Percentiles rank a stretch among this genome's conserved stretches.
These are phyloP conservation scores for Asterochloris sp. DNA, from an alignment of 139 green algal species.

Conservation along the genomic window DNA sequence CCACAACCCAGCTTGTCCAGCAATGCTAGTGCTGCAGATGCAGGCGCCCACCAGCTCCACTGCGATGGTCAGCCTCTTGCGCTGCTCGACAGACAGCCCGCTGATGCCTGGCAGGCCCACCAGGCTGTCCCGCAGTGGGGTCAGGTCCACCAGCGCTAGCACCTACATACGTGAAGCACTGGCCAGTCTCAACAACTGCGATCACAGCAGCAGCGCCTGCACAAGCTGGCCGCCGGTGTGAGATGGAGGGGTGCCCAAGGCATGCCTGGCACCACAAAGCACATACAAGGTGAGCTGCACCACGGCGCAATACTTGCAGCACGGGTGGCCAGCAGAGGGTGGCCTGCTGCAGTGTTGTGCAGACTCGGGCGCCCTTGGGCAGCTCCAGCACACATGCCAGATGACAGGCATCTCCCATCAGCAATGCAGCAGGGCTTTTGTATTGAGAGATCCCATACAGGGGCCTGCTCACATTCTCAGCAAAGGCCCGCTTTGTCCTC, in stretches of 20 bases:
- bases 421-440: no score
- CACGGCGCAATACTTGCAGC: no score
- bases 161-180: slow-evolving; percentile 34
- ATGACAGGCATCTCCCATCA: no score
- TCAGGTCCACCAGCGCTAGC: slow-evolving; percentile 58
- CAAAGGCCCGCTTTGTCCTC: slow-evolving; percentile 19
- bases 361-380: no score
- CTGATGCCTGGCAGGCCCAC: slow-evolving; percentile 39
- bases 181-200: background rate
- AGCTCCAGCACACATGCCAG: no score
- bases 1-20: no score
- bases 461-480: slow-evolving; percentile 27
- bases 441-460: no score
- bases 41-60: slow-evolving; percentile 62
- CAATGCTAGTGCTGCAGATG: no score
- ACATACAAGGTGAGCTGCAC: no score
- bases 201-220: background rate
- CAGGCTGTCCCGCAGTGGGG: background rate
- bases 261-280: no score
- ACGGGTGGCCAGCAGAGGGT: no score
- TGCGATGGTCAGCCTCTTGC: slow-evolving; percentile 69
- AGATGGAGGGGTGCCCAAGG: background rate
- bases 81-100: slow-evolving; percentile 58
- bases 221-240: background rate
- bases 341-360: no score